A percentile compares a stretch with the other conserved stretches of the same genome.
Evolutionary conservation across 169 alveolate genomes (phyloP).

Genomic region (Babesia caballi): DNA sequence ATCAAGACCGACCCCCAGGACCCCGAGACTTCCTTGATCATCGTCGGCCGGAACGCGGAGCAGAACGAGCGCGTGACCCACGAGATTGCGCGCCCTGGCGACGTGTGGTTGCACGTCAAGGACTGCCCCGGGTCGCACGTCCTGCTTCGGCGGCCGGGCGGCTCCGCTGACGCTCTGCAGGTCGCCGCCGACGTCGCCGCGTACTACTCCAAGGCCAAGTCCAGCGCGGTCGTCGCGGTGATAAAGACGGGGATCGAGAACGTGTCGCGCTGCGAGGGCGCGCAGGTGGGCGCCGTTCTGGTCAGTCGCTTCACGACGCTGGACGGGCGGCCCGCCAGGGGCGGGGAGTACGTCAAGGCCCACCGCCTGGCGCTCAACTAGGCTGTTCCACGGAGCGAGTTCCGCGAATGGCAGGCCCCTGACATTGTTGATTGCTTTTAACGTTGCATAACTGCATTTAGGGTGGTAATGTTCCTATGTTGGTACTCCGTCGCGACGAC

Average conservation of each 20-base stretch:
- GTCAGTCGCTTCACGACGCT: constrained; percentile 58
- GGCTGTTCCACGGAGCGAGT: too few relatives aligned
- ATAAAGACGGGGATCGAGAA: constrained; percentile 67
- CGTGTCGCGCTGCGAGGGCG: constrained; percentile 54
- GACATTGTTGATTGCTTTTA: too few relatives aligned
- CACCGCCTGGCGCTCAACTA: constrained; percentile 22
- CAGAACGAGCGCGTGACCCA: constrained; percentile 75
- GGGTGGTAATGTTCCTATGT: too few relatives aligned
- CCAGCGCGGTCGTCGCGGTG: constrained; percentile 47
- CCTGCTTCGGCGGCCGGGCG: constrained; percentile 59
- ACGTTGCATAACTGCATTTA: too few relatives aligned
- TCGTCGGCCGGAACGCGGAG: constrained; percentile 72
- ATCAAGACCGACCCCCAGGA: constrained; percentile 61
- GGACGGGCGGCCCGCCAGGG: constrained; percentile 56
- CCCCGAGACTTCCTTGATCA: constrained; percentile 68
- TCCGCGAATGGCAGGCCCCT: too few relatives aligned
- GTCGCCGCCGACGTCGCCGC: constrained; percentile 78
- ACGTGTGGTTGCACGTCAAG: constrained; percentile 74
- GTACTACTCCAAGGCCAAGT: constrained; percentile 67
- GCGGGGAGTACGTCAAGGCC: constrained; percentile 38
- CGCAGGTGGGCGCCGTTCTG: constrained; percentile 72
- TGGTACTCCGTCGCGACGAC: too few relatives aligned
- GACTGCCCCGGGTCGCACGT: constrained; percentile 78
- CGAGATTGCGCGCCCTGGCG: constrained; percentile 65
- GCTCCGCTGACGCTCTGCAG: constrained; percentile 65